Evolutionary conservation across 768 basidiomycete genomes (phyloP), one percentile per base, ranked within the genome.

Genomic region (Hysterangium stoloniferum): DNA sequence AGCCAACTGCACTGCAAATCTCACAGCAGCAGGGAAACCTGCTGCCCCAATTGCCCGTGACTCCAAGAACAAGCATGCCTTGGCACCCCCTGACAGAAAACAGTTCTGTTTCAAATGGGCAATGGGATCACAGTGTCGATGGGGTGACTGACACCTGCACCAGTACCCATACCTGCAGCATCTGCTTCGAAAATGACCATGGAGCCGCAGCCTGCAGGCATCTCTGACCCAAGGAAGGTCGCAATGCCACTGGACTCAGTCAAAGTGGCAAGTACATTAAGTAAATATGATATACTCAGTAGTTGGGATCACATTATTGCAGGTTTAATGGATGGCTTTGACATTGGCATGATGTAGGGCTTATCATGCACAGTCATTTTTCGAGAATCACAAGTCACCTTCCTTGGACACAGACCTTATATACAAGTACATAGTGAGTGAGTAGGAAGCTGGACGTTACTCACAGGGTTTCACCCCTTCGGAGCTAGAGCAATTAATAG

Each of bases 301-400:
- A 15, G 41, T 4, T 69, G 64, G 63, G 27, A 4, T 1, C 61
- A 70, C 34, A 57, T 72, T 1, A 13, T 68, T 1, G n/a, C 46
- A 1, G 65, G 71, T 28, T 49, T 74, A 0, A 53, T 52, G 0
- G 19, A 61, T 13, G 70, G 71, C 32, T 44, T 44, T 27, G 24
- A 44, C 42, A 27, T 44, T 25, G 42, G 42, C 6, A 44, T 44
- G n/a, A 6, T 8, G 17, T 13, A 11, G 8, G 15, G 22, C 24
- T 8, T 13, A n/a, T 8, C 24, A 8, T 7, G 24, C 8, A 44
- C 42, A 11, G 5, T 6, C 7, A 6, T 44, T 27, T 56, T 67
- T 64, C 58, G 53, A 58, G 25, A 72, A 71, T 55, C 71, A 71
- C 48, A 17, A 58, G 0, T 71, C 68, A 3, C 54, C 63, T 0